Conservation (phyloP, 257 asterid species). For the Capsicum rhomboideum region DNA sequence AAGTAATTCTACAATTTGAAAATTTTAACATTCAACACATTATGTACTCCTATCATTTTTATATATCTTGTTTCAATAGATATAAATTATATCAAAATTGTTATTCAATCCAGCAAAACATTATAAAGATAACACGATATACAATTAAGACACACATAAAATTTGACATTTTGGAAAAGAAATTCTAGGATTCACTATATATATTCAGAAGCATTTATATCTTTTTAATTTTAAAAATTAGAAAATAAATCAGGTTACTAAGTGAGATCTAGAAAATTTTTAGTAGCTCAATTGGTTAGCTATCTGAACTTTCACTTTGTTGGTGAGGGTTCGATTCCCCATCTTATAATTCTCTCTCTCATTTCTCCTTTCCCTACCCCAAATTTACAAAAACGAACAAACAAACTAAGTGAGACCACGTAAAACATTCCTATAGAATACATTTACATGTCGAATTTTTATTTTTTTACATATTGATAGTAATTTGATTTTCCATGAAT, state of each 20-base stretch:
- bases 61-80: neutral
- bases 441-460: neutral
- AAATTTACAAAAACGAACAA: too few species aligned
- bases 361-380: too few species aligned
- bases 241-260: neutral
- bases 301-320: too few species aligned
- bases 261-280: neutral
- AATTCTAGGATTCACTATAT: neutral
- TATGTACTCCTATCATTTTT: neutral
- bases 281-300: too few species aligned
- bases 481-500: neutral
- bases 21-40: too few species aligned
- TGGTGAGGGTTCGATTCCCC: too few species aligned
- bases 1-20: too few species aligned
- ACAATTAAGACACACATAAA: neutral
- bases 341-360: too few species aligned
- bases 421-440: neutral
- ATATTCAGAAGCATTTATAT: too few species aligned
- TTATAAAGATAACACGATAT: neutral
- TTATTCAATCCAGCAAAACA: neutral
- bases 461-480: neutral
- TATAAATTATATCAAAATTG: neutral
- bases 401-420: neutral
- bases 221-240: neutral
- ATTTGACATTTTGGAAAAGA: neutral